Conservation (phyloP, 108 stramenopile species). For the Parietichytrium sp. region DNA sequence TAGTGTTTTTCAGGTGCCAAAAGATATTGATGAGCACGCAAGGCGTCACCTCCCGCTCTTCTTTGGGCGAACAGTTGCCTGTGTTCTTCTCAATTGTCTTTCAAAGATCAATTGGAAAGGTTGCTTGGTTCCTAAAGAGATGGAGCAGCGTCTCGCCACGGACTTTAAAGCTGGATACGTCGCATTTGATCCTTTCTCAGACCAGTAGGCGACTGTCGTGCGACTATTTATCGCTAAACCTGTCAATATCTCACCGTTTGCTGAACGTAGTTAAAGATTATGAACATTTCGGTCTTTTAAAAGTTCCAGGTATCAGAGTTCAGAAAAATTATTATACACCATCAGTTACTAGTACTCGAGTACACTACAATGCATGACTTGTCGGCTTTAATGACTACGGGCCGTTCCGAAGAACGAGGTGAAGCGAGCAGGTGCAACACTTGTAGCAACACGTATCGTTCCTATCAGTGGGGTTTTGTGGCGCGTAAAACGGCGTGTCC, state of each 20-base stretch:
- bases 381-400: too few species aligned
- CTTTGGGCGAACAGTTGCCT: not conserved
- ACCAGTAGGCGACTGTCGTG: too few species aligned
- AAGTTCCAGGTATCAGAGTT: too few species aligned
- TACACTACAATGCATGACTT: too few species aligned
- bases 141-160: constrained; percentile 6
- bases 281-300: too few species aligned
- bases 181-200: constrained; percentile 10
- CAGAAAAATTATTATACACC: too few species aligned
- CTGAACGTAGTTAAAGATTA: too few species aligned
- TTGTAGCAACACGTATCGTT: not conserved
- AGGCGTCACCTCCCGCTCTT: not conserved
- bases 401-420: not conserved
- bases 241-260: too few species aligned
- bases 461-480: not conserved
- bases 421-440: not conserved
- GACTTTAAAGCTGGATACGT: constrained; percentile 11
- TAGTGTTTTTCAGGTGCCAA: not conserved
- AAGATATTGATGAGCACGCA: not conserved
- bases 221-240: too few species aligned
- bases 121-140: constrained; percentile 14
- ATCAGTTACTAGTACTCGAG: too few species aligned
- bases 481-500: constrained; percentile 24
- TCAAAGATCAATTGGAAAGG: not conserved
- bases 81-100: not conserved